These are phyloP conservation scores for Aspergillus chevalieri DNA, from an alignment of 2,329 filamentous ascomycete species.

Conservation along the genomic window DNA sequence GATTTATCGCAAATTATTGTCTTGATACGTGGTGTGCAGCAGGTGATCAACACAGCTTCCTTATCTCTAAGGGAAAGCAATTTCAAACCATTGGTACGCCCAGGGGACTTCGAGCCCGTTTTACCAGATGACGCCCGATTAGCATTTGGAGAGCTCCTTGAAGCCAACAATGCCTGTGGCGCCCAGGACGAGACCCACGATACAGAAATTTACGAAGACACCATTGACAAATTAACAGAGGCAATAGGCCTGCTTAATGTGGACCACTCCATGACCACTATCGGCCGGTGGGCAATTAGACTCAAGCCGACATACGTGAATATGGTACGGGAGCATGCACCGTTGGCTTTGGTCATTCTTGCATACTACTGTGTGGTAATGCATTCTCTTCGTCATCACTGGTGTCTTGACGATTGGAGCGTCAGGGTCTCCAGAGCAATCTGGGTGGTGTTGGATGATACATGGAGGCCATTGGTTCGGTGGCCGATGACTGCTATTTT, in stretches of 20 bases:
- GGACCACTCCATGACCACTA: conserved; percentile 44
- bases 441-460: conserved; percentile 25
- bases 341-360: conserved; percentile 51
- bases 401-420: conserved; percentile 64
- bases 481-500: conserved; percentile 28
- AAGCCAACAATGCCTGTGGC: conserved; percentile 21
- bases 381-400: conserved; percentile 51
- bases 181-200: conserved; percentile 18
- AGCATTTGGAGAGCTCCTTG: conserved; percentile 17
- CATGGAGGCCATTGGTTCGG: conserved; percentile 24
- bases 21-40: conserved; percentile 29
- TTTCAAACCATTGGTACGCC: conserved; percentile 23
- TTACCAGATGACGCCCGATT: conserved; percentile 16
- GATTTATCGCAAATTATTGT: conserved; percentile 29
- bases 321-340: conserved; percentile 30
- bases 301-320: conserved; percentile 30
- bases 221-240: conserved; percentile 23
- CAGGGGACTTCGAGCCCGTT: conserved; percentile 15
- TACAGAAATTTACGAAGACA: conserved; percentile 13
- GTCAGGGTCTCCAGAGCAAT: conserved; percentile 61
- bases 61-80: conserved; percentile 18
- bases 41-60: conserved; percentile 23
- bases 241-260: conserved; percentile 19
- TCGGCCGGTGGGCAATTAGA: conserved; percentile 33
- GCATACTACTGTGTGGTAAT: conserved; percentile 57